Conservation (phyloP, 768 basidiomycete species). For the Tricholoma matsutake region DNA sequence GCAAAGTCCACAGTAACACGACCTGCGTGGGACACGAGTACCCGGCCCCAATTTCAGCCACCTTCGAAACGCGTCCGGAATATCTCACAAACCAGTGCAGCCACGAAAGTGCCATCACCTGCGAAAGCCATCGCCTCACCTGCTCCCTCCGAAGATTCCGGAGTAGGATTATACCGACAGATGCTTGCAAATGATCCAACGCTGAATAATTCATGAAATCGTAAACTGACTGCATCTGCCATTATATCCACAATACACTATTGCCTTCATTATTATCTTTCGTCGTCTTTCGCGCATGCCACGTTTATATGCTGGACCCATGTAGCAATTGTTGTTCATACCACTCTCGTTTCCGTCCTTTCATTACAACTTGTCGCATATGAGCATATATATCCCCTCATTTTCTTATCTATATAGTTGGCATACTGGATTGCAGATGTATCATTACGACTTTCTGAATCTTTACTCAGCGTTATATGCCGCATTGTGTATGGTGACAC, state of each 20-base stretch:
- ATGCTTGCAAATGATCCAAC: constrained; percentile 75
- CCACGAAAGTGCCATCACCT: constrained; percentile 39
- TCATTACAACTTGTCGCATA: constrained; percentile 16
- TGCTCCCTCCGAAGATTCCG: constrained; percentile 78
- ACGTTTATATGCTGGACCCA: constrained; percentile 9
- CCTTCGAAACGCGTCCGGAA: constrained; percentile 65
- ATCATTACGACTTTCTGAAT: constrained; percentile 18
- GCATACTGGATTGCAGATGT: constrained; percentile 20
- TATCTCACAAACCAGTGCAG: constrained; percentile 69
- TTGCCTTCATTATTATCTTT: constrained; percentile 18
- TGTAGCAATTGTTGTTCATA: constrained; percentile 14
- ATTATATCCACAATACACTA: constrained; percentile 20
- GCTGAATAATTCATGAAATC: constrained; percentile 44
- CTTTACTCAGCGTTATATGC: constrained; percentile 59
- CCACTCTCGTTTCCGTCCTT: constrained; percentile 19
- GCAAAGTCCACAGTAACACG: constrained; percentile 72
- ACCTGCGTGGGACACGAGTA: constrained; percentile 71
- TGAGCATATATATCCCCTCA: constrained; percentile 11
- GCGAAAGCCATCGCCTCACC: constrained; percentile 59
- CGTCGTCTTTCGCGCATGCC: constrained; percentile 12
- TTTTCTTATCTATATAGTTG: constrained; percentile 24
- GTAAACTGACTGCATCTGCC: constrained; percentile 18
- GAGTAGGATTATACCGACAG: constrained; percentile 80
- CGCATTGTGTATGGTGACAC: constrained; percentile 92
- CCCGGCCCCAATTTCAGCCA: constrained; percentile 40